Percentiles rank a stretch among this genome's conserved stretches.
phyloP scores from a whole-genome alignment of 73 alveolate genomes.

The Paramecium octaurelia region DNA sequence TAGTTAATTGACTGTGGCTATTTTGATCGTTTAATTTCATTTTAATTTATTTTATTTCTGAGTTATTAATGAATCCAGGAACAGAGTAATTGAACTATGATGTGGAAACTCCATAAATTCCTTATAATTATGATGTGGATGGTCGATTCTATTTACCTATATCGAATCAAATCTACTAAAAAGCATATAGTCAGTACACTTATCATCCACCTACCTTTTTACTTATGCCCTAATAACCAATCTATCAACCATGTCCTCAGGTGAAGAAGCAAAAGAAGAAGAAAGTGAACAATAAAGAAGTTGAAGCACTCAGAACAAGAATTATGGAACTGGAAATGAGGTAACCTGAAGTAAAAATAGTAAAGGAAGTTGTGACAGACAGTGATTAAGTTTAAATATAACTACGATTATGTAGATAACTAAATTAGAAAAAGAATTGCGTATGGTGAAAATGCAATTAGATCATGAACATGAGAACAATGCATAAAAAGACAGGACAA shows the following conservation, averaged over 20 bases:
- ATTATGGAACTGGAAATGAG: slow-evolving; percentile 22
- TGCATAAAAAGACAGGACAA: not conserved
- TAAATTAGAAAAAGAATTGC: not conserved
- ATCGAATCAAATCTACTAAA: not conserved
- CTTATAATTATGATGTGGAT: not conserved
- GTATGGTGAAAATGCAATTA: not conserved
- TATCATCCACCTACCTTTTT: not conserved
- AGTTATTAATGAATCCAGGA: not conserved
- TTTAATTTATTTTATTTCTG: not conserved
- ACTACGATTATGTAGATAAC: not conserved
- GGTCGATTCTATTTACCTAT: not conserved
- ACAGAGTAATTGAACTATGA: not conserved
- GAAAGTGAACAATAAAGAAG: not conserved
- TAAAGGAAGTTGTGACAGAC: not conserved
- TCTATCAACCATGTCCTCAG: not conserved
- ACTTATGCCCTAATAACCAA: not conserved
- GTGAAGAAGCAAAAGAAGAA: not conserved
- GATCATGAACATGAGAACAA: not conserved
- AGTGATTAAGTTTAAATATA: not conserved
- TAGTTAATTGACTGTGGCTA: not conserved
- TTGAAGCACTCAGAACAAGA: not conserved
- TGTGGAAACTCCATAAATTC: not conserved
- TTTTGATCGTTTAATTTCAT: slow-evolving; percentile 36
- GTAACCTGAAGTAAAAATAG: not conserved
- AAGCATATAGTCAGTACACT: not conserved